Evolutionary conservation across 176 grass and related monocot genomes (phyloP), one percentile per base, ranked within the genome.

Genomic region (Urochloa ruziziensis): DNA sequence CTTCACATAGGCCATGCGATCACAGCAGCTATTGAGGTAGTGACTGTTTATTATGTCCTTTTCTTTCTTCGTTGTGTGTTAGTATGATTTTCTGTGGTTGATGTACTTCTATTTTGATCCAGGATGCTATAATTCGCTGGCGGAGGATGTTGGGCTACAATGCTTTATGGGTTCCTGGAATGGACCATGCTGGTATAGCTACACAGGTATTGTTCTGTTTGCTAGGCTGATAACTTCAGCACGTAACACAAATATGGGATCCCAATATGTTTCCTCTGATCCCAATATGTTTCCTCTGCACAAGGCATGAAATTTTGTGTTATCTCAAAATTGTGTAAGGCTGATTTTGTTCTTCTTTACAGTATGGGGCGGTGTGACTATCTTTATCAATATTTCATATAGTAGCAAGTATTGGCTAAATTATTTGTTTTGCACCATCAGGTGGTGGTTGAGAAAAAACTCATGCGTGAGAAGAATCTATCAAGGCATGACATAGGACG

Each of bases 361-460:
- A 42, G 36, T 42, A 68, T 14, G 32, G 73, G 27, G 23, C 56
- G 12, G 52, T 13, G 6, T 76, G 52, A 35, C 33, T 56, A 75
- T 75, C 21, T 59, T 58, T 57, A 34, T 39, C 34, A 27, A 59
- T 40, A 14, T 1, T 57, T 9, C 42, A 43, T 39, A 24, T 69
- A 37, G 66, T 69, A 69, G 23, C 37, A 16, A 42, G 37, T 40
- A 28, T 44, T n/a, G 44, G 23, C 39, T 70, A 27, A 70, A 8
- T 70, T 28, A 28, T 70, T 43, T 70, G n/a, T 70, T 70, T 28
- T 70, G 12, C 63, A 5, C 67, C 5, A 48, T 54, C 71, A 94
- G 92, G 92, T 97, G 76, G 94, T 97, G 21, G 94, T 97, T 29
- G 94, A 97, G 86, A 97, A 97, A 86, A 97, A 91, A 70, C 84